Base-by-base conservation (phyloP, 345 rosid genomes). In the Pugionium dolabratum region DNA sequence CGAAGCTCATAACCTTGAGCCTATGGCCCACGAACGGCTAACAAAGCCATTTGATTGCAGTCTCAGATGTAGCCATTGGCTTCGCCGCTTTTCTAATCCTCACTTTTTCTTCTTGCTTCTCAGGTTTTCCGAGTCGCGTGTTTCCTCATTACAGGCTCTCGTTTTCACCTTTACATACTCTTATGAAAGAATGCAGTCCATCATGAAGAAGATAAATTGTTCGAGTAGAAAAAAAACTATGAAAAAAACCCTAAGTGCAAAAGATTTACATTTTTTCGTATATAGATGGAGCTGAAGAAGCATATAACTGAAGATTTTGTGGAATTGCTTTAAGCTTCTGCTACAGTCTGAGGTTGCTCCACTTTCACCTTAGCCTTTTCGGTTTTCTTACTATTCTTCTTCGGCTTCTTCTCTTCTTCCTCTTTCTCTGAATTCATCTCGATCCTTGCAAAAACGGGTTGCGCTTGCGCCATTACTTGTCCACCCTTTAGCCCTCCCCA, bases 401-500 rank as follows among this genome's bases (percentile, higher is more conserved):
- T 74, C 40, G 62, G 53, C 28, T 42, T 47, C 26, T 42, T 47
- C 18, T 55, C 77, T 60, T 78, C 83, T 7, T 48, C 51, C 52
- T 75, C 84, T 18, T 80, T 49, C 50, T 53, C 74, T 54, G 42
- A 73, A 65, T 85, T 86, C 54, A 87, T 75, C 73, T 89, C 96
- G 48, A 93, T 87, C 73, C 94, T 85, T 28, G 84, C 90, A 68
- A 87, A 93, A 31, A 93, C 81, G 1, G 98, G 97, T 7, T 9
- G 10, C 3, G 97, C 88, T 72, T 85, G 85, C 54, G 88, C 90
- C 98, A 90, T 86, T 29, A 87, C 88, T 83, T 81, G 86, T 37
- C 90, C 96, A 0, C 86, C 83, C 72, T 83, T 93, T 43, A 93
- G 80, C 55, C 89, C 91, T 54, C 97, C 98, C 98, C 98, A 93